Base-by-base conservation (phyloP, 257 asterid species). In the Ajuga chamaepitys region DNA sequence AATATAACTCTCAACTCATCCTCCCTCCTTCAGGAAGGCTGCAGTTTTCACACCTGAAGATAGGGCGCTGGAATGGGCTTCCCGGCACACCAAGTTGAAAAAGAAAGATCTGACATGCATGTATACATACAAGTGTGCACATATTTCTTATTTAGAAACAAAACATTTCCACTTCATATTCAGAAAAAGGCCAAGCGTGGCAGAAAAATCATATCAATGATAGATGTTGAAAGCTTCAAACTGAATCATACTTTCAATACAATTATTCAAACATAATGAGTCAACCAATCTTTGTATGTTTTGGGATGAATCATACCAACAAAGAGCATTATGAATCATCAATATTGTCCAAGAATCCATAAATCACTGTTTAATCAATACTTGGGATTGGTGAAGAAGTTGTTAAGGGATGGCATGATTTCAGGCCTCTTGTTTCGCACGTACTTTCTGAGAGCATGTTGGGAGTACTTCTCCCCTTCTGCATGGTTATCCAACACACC, bases 361-460 rank as follows among this genome's bases (percentile, higher is more conserved):
- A 17, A 55, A 41, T 10, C 1, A n/a, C 0, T 13, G 4, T 12
- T 53, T 20, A 62, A 26, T 74, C 45, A 77, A 47, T 73, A 70
- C 20, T 75, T 56, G 13, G 89, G 86, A 58, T 82, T 74, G 11
- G 80, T 44, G 67, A 82, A 82, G 81, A 80, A 85, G 66, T 53
- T 61, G 64, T 85, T 85, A 37, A 85, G 30, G 50, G 77, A 28
- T 13, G 88, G 91, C 91, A 85, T 85, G 71, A 85, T 74, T 76
- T 85, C 78, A 0, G 91, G 79, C 66, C 83, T 16, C 81, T 22
- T 68, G 62, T 68, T 74, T 30, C 85, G 84, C 10, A 85, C 86
- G 32, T 35, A 85, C 77, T 85, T 82, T 71, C 91, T 77, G 13
- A 85, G 80, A 62, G 81, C 78, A 70, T 82, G 86, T 25, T 80